These are phyloP conservation scores for Coix lacrymajobi DNA, from an alignment of 176 grass and related monocot genomes.

Conservation along the genomic window DNA sequence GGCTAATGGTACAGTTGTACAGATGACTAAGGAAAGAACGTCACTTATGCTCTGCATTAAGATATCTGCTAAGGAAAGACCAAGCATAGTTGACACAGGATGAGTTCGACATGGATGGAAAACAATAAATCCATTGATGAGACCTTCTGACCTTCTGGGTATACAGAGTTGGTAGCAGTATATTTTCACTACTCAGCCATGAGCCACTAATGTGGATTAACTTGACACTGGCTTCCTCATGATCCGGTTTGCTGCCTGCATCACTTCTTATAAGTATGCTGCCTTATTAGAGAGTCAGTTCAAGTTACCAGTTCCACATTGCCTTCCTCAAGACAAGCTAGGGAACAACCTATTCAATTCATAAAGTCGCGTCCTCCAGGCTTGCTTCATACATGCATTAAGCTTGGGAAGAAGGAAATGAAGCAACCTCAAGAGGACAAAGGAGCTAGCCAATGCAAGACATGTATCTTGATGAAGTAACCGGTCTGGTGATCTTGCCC, in stretches of 20 bases:
- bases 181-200: not conserved
- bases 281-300: not conserved
- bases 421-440: slow-evolving; percentile 59
- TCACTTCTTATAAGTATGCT: not conserved
- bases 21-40: not conserved
- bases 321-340: slow-evolving; percentile 46
- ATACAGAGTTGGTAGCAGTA: not conserved
- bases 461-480: slow-evolving; percentile 89
- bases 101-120: not conserved
- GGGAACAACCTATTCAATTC: slow-evolving; percentile 45
- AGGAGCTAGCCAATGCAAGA: slow-evolving; percentile 65
- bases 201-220: not conserved
- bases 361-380: slow-evolving; percentile 48
- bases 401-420: slow-evolving; percentile 74
- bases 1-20: not conserved
- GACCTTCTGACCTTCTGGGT: not conserved
- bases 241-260: not conserved
- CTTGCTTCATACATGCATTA: slow-evolving; percentile 56
- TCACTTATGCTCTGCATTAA: not conserved
- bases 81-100: not conserved
- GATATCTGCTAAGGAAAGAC: not conserved
- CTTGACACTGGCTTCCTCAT: not conserved
- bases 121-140: not conserved
- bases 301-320: slow-evolving; percentile 16
- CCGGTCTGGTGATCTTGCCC: slow-evolving; percentile 84